A percentile compares a stretch with the other conserved stretches of the same genome.
These are phyloP conservation scores for Inga laurina DNA, from an alignment of 306 rosid species.

Conservation along the genomic window DNA sequence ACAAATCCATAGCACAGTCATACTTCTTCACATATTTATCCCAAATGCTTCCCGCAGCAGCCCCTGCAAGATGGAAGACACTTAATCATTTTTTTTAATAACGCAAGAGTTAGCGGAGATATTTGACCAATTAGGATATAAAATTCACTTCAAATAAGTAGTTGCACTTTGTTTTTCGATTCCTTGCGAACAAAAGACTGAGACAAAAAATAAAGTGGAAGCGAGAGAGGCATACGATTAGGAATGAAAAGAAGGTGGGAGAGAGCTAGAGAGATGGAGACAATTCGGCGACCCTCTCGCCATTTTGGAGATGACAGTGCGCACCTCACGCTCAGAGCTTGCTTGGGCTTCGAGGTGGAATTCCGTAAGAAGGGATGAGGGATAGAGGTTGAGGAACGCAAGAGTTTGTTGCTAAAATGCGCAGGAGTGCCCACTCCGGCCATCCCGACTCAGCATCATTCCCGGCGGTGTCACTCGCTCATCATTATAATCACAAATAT, in stretches of 20 bases:
- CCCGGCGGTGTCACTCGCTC: neutral
- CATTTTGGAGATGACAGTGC: conserved; percentile 52
- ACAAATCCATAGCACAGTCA: neutral
- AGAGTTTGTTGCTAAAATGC: conserved; percentile 48
- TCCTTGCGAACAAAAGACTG: conserved; percentile 8
- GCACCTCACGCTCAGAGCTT: conserved; percentile 46
- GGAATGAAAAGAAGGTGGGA: conserved; percentile 58
- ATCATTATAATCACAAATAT: neutral
- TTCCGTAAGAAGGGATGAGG: neutral
- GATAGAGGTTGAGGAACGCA: neutral
- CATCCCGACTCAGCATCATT: conserved; percentile 39
- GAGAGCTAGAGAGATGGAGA: conserved; percentile 66
- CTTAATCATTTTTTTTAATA: neutral
- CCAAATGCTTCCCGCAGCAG: conserved; percentile 55
- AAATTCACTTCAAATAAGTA: neutral
- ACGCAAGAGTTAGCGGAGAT: neutral
- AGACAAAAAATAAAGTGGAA: neutral
- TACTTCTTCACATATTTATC: conserved; percentile 85
- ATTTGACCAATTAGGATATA: neutral
- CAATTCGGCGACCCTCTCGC: conserved; percentile 67
- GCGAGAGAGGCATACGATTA: conserved; percentile 39
- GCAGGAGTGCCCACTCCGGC: conserved; percentile 42
- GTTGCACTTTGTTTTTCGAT: neutral
- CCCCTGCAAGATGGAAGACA: conserved; percentile 45
- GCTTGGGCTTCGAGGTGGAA: neutral